Conservation (phyloP, 129 eudicot genomes). For the Sambucus nigra region DNA sequence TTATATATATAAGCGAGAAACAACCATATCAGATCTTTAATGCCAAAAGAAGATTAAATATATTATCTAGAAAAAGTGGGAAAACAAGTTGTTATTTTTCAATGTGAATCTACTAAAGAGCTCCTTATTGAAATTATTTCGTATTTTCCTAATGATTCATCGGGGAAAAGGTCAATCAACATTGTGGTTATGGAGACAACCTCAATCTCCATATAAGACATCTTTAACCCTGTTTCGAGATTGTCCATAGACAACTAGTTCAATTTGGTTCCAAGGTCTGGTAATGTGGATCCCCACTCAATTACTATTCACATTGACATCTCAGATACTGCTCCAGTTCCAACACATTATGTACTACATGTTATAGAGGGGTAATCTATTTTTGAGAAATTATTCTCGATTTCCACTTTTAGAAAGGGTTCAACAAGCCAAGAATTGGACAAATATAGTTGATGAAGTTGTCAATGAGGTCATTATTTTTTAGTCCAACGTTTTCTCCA, state of each 20-base stretch:
- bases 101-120: conserved; percentile 10
- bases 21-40: conserved; percentile 8
- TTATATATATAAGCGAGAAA: conserved; percentile 3
- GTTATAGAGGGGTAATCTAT: no score
- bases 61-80: not conserved
- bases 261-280: no score
- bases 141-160: not conserved
- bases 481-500: no score
- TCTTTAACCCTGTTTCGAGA: conserved; percentile 7
- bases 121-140: conserved; percentile 3
- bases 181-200: conserved; percentile 19
- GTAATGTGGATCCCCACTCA: no score
- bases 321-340: no score
- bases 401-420: no score
- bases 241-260: conserved; percentile 22
- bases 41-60: conserved; percentile 5
- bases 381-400: no score
- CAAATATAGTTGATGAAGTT: no score
- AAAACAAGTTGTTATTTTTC: conserved; percentile 8
- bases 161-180: not conserved
- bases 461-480: no score
- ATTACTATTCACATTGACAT: no score
- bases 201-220: conserved; percentile 17
- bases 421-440: no score
- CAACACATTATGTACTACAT: no score